Base-by-base conservation (phyloP, 805 yeast species). In the Lachancea kluyveri region DNA sequence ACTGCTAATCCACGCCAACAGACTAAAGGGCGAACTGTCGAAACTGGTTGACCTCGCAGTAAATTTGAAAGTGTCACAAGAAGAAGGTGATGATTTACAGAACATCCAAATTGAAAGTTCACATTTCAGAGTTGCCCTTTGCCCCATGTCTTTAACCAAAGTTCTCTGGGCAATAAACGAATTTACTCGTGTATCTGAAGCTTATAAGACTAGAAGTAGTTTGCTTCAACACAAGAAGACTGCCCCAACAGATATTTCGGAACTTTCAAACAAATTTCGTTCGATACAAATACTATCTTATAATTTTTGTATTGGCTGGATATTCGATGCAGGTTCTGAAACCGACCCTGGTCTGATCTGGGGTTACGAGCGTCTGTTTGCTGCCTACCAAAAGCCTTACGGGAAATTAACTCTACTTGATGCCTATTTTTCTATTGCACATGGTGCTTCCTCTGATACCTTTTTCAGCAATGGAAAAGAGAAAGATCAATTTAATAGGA, bases 301-400 rank as follows among this genome's bases (percentile, higher is more conserved):
- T 42, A 72, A 79, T 41, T 64, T 82, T 37, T 81, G 94, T 40
- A 37, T 81, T 20, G 94, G 95, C 0, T 85, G 95, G 87, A 51
- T 81, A 4, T 81, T 80, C 49, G 77, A 71, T n/a, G 51, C 48
- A 10, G 46, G 48, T 5, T 54, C 53, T 4, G 50, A 53, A 2
- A 39, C 48, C 2, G 67, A 65, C 14, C 86, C 86, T 0, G 96
- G 96, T 8, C 48, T 85, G n/a, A 77, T 82, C 22, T 39, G 76
- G 18, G 96, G 96, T 0, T 84, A 81, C 34, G 85, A 83, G 41
- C 62, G 77, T 11, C 71, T 85, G 13, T 81, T 77, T 40, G 75
- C 85, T 2, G 72, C 77, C 0, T 68, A 78, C 14, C 78, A 77
- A 27, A 70, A 72, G 11, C 64, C 64, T 6, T 56, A 73, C 24